Evolutionary conservation across 805 yeast genomes (phyloP), one percentile per base, ranked within the genome.

Genomic region (Myxozyma geophila): DNA sequence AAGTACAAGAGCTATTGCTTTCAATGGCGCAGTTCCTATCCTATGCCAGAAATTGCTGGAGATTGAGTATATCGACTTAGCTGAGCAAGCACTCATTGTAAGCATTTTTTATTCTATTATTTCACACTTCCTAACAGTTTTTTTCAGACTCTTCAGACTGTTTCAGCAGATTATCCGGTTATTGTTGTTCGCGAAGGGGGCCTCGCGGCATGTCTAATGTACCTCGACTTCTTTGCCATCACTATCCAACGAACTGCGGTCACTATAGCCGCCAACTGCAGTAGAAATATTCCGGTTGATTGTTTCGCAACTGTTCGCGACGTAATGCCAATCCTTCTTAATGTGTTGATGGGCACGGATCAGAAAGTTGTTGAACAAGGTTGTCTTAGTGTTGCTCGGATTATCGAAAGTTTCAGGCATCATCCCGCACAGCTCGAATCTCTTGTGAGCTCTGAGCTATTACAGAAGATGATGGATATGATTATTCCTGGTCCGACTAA

Each of bases 211-310:
- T 87, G 90, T 66, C 75, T 95, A 51, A 84, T 83, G 70, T 90
- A 85, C 71, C 79, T 92, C 64, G 98, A 95, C 73, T 93, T 93
- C 72, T 88, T 93, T 74, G 89, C 97, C 1, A 82, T 86, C 21
- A 96, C 90, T 76, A 89, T 96, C 0, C 98, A 93, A 74, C 79
- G 96, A 59, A 88, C 91, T 67, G 90, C 96, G 15, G 76, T 92
- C 41, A 77, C 80, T 0, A 88, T 89, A 43, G 88, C 88, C 17
- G 87, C 95, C 2, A 87, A 88, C 70, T 80, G 92, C 2, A 85
- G 90, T 67, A 78, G 81, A 9, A 77, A 77, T 47, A 78, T 88
- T 1, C 78, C 79, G 9, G 61, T 67, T 1, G 71, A 77, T 0
- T 82, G 83, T 66, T 82, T 85, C 54, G 76, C 76, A 2, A 46